A percentile compares a stretch with the other conserved stretches of the same genome.
Conservation (phyloP, 108 stramenopile species). For the Pseudonitzschia multiseries region DNA sequence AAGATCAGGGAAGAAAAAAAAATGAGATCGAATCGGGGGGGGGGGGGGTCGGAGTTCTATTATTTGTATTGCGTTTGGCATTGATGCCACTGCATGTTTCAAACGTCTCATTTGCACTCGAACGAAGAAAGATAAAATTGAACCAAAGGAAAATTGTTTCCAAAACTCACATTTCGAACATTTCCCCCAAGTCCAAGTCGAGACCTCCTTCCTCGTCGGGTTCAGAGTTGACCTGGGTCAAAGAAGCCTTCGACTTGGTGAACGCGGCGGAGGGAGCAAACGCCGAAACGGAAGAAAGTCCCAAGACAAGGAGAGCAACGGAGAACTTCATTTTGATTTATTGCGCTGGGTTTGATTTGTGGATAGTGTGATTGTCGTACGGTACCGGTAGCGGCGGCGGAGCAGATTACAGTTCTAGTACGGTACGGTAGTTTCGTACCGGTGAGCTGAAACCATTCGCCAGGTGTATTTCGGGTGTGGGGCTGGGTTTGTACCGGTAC, state of each 20-base stretch:
- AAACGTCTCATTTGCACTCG: too few relatives aligned
- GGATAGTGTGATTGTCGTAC: too few relatives aligned
- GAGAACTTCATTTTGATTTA: conserved; percentile 48
- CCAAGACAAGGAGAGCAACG: conserved; percentile 32
- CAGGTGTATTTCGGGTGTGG: too few relatives aligned
- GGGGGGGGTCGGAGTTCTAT: too few relatives aligned
- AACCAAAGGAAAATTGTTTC: too few relatives aligned
- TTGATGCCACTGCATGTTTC: neutral
- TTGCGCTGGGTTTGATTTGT: neutral
- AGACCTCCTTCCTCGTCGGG: conserved; percentile 68
- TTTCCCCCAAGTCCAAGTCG: conserved; percentile 82
- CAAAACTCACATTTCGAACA: conserved; percentile 72
- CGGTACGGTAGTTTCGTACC: too few relatives aligned
- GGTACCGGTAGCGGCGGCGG: too few relatives aligned
- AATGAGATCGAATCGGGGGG: too few relatives aligned
- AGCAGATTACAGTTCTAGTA: too few relatives aligned
- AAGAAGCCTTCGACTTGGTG: conserved; percentile 22
- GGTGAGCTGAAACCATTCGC: too few relatives aligned
- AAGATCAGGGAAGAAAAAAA: neutral
- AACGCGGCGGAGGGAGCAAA: conserved; percentile 55
- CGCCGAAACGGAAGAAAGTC: conserved; percentile 40
- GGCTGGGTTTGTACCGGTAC: too few relatives aligned
- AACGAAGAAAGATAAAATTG: too few relatives aligned
- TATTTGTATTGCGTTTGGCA: neutral
- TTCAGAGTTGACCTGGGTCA: conserved; percentile 13